Percentiles rank a stretch among this genome's conserved stretches.
phyloP scores from a whole-genome alignment of 23 red algal genomes.

The Gracilaria gracilis region DNA sequence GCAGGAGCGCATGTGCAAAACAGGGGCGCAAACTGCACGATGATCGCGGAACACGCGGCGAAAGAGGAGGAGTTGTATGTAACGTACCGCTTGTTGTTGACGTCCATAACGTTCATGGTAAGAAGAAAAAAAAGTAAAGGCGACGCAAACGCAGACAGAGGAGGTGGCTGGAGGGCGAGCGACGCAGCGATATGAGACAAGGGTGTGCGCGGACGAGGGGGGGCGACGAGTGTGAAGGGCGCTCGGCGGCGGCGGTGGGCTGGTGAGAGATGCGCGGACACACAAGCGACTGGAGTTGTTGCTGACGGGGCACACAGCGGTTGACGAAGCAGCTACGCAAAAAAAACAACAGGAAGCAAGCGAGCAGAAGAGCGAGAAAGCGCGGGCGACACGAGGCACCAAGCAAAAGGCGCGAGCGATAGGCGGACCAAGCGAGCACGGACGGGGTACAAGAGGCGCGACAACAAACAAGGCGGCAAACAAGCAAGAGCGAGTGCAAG shows the following conservation, averaged over 20 bases:
- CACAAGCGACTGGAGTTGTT: too few relatives aligned
- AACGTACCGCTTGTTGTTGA: conserved; percentile 41
- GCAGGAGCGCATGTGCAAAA: background rate
- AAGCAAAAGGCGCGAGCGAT: background rate
- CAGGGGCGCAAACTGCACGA: background rate
- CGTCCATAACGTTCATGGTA: conserved; percentile 19
- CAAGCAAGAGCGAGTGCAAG: background rate
- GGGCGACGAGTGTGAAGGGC: too few relatives aligned
- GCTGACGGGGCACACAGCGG: too few relatives aligned
- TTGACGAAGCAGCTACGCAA: too few relatives aligned
- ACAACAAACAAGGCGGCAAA: background rate
- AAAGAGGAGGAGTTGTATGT: background rate
- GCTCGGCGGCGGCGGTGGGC: too few relatives aligned
- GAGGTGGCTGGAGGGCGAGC: too few relatives aligned
- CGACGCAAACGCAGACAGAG: background rate
- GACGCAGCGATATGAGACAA: background rate
- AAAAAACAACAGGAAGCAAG: background rate
- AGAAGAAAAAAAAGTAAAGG: conserved; percentile 1
- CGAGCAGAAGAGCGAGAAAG: background rate
- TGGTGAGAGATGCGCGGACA: too few relatives aligned
- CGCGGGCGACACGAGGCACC: background rate
- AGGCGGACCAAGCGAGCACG: background rate
- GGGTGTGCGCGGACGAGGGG: too few relatives aligned
- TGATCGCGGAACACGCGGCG: background rate
- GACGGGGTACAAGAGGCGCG: background rate